Evolutionary conservation across 306 rosid genomes (phyloP).

Genomic region (Lupinus albus): DNA sequence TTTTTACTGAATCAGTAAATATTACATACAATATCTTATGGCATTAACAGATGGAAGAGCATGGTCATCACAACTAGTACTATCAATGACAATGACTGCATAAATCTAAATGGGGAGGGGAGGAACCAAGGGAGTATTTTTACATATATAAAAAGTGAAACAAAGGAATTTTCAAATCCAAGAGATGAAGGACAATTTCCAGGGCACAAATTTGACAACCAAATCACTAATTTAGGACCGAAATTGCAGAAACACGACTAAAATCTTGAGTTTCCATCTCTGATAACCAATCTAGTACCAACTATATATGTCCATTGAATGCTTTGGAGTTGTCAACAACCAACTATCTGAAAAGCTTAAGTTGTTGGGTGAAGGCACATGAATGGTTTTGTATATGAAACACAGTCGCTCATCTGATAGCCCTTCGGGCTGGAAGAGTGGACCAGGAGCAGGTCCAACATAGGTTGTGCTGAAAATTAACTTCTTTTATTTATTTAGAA

Average conservation of each 20-base stretch:
- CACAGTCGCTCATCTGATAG: no score
- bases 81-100: neutral
- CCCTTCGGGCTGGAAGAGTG: no score
- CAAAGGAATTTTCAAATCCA: neutral
- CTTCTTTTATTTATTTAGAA: no score
- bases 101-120: neutral
- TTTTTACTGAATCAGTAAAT: slow-evolving; percentile 1
- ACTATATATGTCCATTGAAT: neutral
- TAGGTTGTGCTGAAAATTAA: no score
- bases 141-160: neutral
- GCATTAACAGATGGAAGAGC: slow-evolving; percentile 17
- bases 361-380: no score
- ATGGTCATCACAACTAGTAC: neutral
- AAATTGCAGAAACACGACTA: neutral
- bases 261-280: neutral
- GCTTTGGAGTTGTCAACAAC: neutral
- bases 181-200: slow-evolving; percentile 3
- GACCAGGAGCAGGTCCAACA: no score
- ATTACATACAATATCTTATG: neutral
- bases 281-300: neutral
- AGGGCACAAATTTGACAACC: neutral
- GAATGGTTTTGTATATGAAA: no score
- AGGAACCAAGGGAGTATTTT: no score
- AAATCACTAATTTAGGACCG: neutral
- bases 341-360: no score